These are phyloP conservation scores for Ogataea zsoltii DNA, from an alignment of 805 yeast species.

Conservation along the genomic window DNA sequence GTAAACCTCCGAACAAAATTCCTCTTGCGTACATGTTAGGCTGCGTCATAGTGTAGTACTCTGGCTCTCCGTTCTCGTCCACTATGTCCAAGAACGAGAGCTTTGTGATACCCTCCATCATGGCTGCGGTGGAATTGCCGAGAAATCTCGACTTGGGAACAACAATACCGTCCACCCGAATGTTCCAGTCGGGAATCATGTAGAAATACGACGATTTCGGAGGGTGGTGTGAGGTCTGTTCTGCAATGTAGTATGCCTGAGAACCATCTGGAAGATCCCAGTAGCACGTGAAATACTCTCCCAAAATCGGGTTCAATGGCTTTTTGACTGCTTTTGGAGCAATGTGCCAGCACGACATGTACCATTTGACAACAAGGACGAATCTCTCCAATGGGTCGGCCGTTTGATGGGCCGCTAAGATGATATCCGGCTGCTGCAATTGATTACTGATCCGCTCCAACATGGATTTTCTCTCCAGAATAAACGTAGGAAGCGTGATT, in stretches of 20 bases:
- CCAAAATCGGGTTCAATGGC: constrained; percentile 92
- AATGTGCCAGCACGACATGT: constrained; percentile 95
- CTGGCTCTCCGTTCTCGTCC: constrained; percentile 51
- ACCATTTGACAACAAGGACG: constrained; percentile 78
- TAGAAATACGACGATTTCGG: constrained; percentile 95
- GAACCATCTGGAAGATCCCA: constrained; percentile 79
- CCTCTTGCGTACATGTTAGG: constrained; percentile 97
- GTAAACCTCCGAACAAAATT: constrained; percentile 84
- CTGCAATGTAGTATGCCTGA: constrained; percentile 82
- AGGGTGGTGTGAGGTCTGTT: constrained; percentile 98
- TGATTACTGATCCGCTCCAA: constrained; percentile 91
- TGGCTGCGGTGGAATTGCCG: constrained; percentile 95
- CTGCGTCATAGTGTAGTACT: constrained; percentile 81
- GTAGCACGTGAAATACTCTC: constrained; percentile 86
- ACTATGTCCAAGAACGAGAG: constrained; percentile 63
- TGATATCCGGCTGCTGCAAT: constrained; percentile 73
- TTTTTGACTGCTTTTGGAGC: constrained; percentile 98
- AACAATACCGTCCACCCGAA: constrained; percentile 86
- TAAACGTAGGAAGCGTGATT: constrained; percentile 93
- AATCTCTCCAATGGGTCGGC: constrained; percentile 69
- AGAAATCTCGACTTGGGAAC: constrained; percentile 85
- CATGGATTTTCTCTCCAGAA: constrained; percentile 94
- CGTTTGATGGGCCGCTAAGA: constrained; percentile 65
- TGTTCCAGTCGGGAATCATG: constrained; percentile 74
- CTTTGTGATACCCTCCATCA: constrained; percentile 89